phyloP scores from a whole-genome alignment of 1,284 basidiomycete species.

The Malassezia sympodialis region DNA sequence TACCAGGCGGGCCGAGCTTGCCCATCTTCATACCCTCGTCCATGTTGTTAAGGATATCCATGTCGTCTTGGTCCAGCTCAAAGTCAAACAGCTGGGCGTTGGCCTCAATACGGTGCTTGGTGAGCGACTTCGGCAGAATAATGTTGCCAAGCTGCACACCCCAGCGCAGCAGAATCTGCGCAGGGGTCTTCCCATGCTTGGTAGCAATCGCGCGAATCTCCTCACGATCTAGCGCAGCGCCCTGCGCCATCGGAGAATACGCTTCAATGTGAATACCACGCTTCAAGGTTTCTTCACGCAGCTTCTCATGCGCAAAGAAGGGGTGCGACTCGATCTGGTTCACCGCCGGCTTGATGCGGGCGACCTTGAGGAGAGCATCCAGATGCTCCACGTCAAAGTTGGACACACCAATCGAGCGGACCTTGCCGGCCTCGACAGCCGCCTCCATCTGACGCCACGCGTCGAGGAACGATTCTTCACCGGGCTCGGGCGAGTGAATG shows the following conservation, averaged over 20 bases:
- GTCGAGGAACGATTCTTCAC: conserved; percentile 33
- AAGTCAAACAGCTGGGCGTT: conserved; percentile 45
- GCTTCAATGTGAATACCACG: conserved; percentile 45
- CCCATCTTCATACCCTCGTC: conserved; percentile 43
- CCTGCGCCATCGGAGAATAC: conserved; percentile 47
- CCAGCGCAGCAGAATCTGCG: conserved; percentile 38
- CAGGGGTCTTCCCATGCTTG: conserved; percentile 47
- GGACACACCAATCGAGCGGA: conserved; percentile 46
- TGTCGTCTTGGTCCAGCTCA: conserved; percentile 39
- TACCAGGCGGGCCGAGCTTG: conserved; percentile 41
- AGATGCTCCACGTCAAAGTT: conserved; percentile 47
- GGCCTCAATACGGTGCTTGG: conserved; percentile 41
- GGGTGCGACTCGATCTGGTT: conserved; percentile 48
- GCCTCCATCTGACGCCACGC: conserved; percentile 46
- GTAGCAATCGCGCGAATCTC: conserved; percentile 43
- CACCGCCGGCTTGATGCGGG: conserved; percentile 44
- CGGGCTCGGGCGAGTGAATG: conserved; percentile 45
- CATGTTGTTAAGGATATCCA: conserved; percentile 32
- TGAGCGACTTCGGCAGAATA: conserved; percentile 41
- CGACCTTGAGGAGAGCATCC: conserved; percentile 39
- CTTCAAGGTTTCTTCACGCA: conserved; percentile 37
- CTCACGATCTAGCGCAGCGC: conserved; percentile 39
- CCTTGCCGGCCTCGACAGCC: conserved; percentile 44
- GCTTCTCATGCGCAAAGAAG: conserved; percentile 46
- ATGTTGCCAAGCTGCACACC: conserved; percentile 40